A percentile compares a stretch with the other conserved stretches of the same genome.
phyloP scores from a whole-genome alignment of 2,329 filamentous ascomycete genomes.

The Oidium heveae region DNA sequence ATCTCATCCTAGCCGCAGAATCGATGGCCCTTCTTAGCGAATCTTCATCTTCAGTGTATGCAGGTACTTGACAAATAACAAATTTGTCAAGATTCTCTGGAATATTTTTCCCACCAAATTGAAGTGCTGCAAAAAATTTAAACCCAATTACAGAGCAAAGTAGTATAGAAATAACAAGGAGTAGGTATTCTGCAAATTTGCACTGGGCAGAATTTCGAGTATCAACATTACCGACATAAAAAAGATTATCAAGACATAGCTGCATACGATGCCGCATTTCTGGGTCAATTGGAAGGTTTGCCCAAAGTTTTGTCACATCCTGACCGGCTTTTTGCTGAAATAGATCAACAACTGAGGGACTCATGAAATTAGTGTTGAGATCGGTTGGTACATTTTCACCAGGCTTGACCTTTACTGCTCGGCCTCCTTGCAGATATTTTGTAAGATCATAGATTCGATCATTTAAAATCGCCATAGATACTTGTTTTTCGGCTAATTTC shows the following conservation, averaged over 20 bases:
- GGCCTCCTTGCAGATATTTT: slow-evolving; percentile 53
- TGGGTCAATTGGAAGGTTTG: slow-evolving; percentile 34
- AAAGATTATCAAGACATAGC: slow-evolving; percentile 74
- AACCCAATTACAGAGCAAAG: slow-evolving; percentile 65
- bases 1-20: slow-evolving; percentile 81
- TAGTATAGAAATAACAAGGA: slow-evolving; percentile 61
- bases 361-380: slow-evolving; percentile 57
- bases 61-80: slow-evolving; percentile 89
- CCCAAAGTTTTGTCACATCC: slow-evolving; percentile 68
- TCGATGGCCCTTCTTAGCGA: slow-evolving; percentile 92
- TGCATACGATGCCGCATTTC: slow-evolving; percentile 41
- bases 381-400: slow-evolving; percentile 23
- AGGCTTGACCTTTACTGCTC: slow-evolving; percentile 29
- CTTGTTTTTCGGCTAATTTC: slow-evolving; percentile 35
- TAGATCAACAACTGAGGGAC: slow-evolving; percentile 41
- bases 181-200: slow-evolving; percentile 69
- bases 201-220: slow-evolving; percentile 70
- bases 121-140: slow-evolving; percentile 90
- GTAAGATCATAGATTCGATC: slow-evolving; percentile 73
- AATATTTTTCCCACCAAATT: slow-evolving; percentile 74
- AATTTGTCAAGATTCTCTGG: slow-evolving; percentile 97
- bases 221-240: slow-evolving; percentile 79
- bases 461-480: slow-evolving; percentile 55
- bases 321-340: slow-evolving; percentile 53
- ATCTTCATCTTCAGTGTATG: slow-evolving; percentile 95